These are phyloP conservation scores for Boletus subparvulus DNA, from an alignment of 768 basidiomycete species.

Conservation along the genomic window DNA sequence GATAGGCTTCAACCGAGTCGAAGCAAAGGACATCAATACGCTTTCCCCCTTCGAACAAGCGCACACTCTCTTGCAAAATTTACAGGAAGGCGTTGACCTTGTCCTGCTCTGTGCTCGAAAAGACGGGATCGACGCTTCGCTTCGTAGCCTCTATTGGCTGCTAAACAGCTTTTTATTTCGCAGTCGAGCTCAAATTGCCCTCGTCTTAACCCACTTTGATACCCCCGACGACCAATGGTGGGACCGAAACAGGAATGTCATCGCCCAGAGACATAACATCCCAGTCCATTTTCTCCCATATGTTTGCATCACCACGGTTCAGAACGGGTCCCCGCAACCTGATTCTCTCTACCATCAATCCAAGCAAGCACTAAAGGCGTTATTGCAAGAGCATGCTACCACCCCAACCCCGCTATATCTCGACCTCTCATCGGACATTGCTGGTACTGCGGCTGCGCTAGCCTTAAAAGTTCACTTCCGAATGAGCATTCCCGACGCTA, in stretches of 20 bases:
- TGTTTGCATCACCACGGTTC: constrained; percentile 22
- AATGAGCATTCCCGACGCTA: constrained; percentile 12
- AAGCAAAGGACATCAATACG: constrained; percentile 10
- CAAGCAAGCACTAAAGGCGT: constrained; percentile 5
- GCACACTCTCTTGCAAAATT: constrained; percentile 33
- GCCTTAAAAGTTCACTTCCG: constrained; percentile 13
- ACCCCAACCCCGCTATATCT: constrained; percentile 11
- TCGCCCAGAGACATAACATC: constrained; percentile 17
- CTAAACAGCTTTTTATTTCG: constrained; percentile 40
- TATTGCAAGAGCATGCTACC: constrained; percentile 9
- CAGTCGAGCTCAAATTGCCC: constrained; percentile 34
- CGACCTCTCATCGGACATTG: constrained; percentile 15
- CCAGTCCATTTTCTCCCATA: constrained; percentile 9
- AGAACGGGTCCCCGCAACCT: background rate
- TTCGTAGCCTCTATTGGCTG: constrained; percentile 38
- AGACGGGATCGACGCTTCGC: constrained; percentile 35
- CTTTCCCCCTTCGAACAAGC: constrained; percentile 30
- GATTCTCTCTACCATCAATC: constrained; percentile 10
- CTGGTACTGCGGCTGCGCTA: background rate
- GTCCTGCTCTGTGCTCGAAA: constrained; percentile 40
- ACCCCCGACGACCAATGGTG: constrained; percentile 39
- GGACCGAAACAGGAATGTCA: constrained; percentile 28
- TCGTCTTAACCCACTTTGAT: constrained; percentile 42
- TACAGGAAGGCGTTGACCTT: constrained; percentile 39
- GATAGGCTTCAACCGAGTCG: constrained; percentile 32